Base-by-base conservation (phyloP, 441 rosid genomes). In the Mallotus japonicus region DNA sequence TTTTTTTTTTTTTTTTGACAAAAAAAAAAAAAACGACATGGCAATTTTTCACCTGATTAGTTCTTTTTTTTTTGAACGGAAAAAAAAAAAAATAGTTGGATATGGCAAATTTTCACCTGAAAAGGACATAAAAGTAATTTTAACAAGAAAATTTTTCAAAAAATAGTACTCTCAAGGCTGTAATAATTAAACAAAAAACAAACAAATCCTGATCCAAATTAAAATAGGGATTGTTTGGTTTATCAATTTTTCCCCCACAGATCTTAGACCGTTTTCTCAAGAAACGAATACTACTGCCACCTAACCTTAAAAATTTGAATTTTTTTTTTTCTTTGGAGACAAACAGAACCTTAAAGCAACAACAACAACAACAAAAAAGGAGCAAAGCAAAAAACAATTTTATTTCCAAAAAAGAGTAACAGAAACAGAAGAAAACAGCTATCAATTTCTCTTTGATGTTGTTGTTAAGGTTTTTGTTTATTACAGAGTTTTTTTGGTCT, bases 261-360 rank as follows among this genome's bases (percentile, higher is more conserved):
- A 83, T 81, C 79, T 37, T 69, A 73, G 71, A 59, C 73, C 73
- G 77, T 75, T 75, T 70, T 40, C 20, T 24, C 55, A 67, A 77
- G 78, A 73, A 73, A 82, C 74, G 77, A 28, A 56, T 55, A 10
- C 6, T 37, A 37, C 40, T 37, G 40, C 6, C 71, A 44, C 71
- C 78, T 40, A 76, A 70, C 75, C 54, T 47, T 32, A 37, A 44
- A 44, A 67, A 65, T 72, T 77, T 62, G 55, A 72, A 72, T 66
- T 49, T 3, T 8, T 64, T 64, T 5, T 64, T 3, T 8, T 46
- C 14, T 64, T 49, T 67, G 56, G 34, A 64, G 65, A 22, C 54
- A 64, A 65, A 60, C 49, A 42, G 42, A 67, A 17, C 65, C 72
- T 76, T 61, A 71, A 80, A 78, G 79, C 71, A 73, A 65, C 79